phyloP scores from a whole-genome alignment of 176 grass and related monocot species.

The Carex pumila region DNA sequence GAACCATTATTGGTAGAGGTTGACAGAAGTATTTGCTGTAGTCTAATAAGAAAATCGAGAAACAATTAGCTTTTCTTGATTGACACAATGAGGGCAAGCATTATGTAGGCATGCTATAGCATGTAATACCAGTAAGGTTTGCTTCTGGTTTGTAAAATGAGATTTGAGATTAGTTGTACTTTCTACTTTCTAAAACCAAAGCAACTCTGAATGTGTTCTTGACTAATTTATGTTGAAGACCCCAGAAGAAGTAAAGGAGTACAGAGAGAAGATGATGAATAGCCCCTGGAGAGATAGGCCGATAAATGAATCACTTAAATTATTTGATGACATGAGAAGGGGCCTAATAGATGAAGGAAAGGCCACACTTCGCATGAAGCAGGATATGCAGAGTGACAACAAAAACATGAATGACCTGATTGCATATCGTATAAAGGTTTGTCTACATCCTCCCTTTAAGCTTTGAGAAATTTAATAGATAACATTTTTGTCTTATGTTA shows the following conservation, averaged over 20 bases:
- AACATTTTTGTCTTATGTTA: not conserved
- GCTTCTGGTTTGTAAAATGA: not conserved
- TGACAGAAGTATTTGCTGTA: not conserved
- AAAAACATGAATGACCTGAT: slow-evolving; percentile 98
- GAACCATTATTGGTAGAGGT: not conserved
- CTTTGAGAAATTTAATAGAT: not conserved
- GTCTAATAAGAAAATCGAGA: not conserved
- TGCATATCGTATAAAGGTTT: slow-evolving; percentile 98
- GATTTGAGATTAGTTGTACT: not conserved
- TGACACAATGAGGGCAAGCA: not conserved
- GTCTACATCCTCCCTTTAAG: slow-evolving; percentile 11
- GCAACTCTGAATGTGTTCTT: not conserved
- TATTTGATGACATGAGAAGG: slow-evolving; percentile 85
- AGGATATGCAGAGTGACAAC: slow-evolving; percentile 99
- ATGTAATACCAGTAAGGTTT: not conserved
- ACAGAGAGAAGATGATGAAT: slow-evolving; percentile 89
- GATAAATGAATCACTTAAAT: slow-evolving; percentile 69
- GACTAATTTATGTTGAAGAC: slow-evolving; percentile 42
- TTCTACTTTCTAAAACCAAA: slow-evolving; percentile 25
- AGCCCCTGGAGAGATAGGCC: slow-evolving; percentile 96
- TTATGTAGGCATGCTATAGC: not conserved
- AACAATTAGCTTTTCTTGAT: not conserved
- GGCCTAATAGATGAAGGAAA: slow-evolving; percentile 78
- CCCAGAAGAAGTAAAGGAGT: slow-evolving; percentile 88
- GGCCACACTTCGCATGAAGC: slow-evolving; percentile 93